These are phyloP conservation scores for Pseudozyma flocculosa DNA, from an alignment of 1,284 basidiomycete genomes.

Conservation along the genomic window DNA sequence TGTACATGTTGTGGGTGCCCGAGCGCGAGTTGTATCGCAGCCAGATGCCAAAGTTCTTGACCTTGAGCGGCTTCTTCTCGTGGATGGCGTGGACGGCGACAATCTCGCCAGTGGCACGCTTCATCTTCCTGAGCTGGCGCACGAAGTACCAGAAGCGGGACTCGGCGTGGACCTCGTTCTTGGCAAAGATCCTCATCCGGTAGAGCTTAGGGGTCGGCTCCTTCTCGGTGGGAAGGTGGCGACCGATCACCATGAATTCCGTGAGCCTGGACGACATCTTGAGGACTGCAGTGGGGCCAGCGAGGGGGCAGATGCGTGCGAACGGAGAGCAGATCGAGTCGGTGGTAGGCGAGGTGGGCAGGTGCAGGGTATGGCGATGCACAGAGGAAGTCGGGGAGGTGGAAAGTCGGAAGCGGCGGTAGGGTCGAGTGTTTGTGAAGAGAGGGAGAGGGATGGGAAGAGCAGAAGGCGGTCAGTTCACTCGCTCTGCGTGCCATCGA, in stretches of 20 bases:
- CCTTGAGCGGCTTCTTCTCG: constrained; percentile 95
- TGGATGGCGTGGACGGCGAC: constrained; percentile 84
- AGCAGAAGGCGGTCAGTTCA: too few species aligned
- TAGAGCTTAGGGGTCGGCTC: constrained; percentile 94
- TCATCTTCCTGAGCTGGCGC: constrained; percentile 83
- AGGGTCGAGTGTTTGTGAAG: too few species aligned
- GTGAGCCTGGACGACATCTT: constrained; percentile 56
- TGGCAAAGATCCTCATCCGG: constrained; percentile 99
- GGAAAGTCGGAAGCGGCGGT: too few species aligned
- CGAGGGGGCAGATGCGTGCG: background rate
- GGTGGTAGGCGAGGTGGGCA: too few species aligned
- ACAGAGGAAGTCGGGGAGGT: too few species aligned
- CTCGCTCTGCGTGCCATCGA: too few species aligned
- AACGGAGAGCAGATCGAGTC: constrained; percentile 10
- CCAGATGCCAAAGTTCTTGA: constrained; percentile 99
- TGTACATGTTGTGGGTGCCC: constrained; percentile 64
- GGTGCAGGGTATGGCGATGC: too few species aligned
- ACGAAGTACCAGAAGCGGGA: constrained; percentile 99
- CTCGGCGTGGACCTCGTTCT: constrained; percentile 97
- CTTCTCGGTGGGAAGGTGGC: constrained; percentile 89
- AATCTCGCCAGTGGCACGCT: constrained; percentile 98
- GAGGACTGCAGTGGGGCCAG: constrained; percentile 20
- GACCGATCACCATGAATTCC: constrained; percentile 97
- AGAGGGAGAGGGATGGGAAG: too few species aligned
- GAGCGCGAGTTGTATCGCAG: constrained; percentile 75